Conservation (phyloP, 1,284 basidiomycete genomes). For the Cryptococcus neoformans region DNA sequence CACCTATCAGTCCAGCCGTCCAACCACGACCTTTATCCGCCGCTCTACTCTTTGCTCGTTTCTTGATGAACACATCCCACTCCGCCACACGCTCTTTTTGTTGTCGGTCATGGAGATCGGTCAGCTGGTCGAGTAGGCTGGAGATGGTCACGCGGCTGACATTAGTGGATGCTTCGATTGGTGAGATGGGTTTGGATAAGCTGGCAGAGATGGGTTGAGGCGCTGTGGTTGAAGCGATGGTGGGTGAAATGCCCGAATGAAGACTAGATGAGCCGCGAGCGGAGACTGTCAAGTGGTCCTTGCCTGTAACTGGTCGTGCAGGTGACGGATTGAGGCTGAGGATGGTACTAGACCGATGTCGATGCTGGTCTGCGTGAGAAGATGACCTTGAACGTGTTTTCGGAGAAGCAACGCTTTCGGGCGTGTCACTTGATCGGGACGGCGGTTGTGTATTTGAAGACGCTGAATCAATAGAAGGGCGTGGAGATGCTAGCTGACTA, state of each 20-base stretch:
- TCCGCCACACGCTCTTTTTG: conserved; percentile 70
- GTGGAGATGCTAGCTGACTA: conserved; percentile 8
- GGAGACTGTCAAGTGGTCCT: conserved; percentile 44
- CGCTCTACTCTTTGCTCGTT: conserved; percentile 39
- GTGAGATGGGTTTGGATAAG: conserved; percentile 3
- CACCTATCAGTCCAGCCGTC: conserved; percentile 74
- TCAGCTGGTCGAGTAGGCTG: conserved; percentile 72
- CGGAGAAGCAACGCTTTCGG: neutral
- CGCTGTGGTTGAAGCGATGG: conserved; percentile 4
- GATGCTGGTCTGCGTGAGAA: conserved; percentile 8
- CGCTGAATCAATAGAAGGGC: conserved; percentile 13
- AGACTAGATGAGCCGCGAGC: conserved; percentile 33
- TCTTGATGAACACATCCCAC: conserved; percentile 83
- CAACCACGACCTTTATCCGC: conserved; percentile 62
- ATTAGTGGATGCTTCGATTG: conserved; percentile 2
- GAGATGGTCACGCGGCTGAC: conserved; percentile 64
- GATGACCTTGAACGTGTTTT: conserved; percentile 10
- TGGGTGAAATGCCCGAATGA: conserved; percentile 11
- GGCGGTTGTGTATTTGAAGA: neutral
- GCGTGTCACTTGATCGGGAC: neutral
- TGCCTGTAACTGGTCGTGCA: conserved; percentile 42
- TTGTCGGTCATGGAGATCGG: conserved; percentile 77
- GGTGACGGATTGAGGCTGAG: conserved; percentile 43
- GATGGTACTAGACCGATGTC: conserved; percentile 28
- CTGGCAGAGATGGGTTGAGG: conserved; percentile 16